Percentiles rank a stretch among this genome's conserved stretches.
Conservation (phyloP, 73 alveolate species). For the Urostyla sp. region DNA sequence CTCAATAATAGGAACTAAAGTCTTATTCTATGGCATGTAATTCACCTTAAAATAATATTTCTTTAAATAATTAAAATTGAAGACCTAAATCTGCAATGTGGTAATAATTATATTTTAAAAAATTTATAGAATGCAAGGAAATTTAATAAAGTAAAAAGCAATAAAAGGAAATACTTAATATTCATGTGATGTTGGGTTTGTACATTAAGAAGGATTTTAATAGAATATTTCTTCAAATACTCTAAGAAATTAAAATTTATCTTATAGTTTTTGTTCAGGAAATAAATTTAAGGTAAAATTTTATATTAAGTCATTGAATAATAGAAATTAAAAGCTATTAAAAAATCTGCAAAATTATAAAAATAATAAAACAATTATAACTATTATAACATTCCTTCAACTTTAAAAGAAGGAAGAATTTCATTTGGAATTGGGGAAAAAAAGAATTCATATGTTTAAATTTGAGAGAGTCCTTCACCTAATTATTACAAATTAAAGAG, state of each 20-base stretch:
- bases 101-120: neutral
- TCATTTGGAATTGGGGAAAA: constrained; percentile 47
- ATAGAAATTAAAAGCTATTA: neutral
- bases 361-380: constrained; percentile 7
- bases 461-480: constrained; percentile 37
- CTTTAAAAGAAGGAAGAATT: neutral
- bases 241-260: constrained; percentile 27
- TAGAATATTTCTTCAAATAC: constrained; percentile 29
- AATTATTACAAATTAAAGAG: constrained; percentile 13
- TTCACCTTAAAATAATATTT: no score
- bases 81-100: constrained; percentile 16
- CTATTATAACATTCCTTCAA: constrained; percentile 25
- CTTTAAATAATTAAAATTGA: neutral
- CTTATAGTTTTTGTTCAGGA: constrained; percentile 20
- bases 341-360: neutral
- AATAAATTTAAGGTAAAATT: constrained; percentile 2
- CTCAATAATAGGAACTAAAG: no score
- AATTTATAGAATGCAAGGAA: neutral
- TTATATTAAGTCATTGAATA: neutral
- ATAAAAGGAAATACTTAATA: neutral
- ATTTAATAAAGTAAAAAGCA: neutral
- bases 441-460: neutral
- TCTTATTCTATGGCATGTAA: no score
- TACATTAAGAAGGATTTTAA: constrained; percentile 1
- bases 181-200: neutral